Evolutionary conservation across 805 yeast genomes (phyloP), one percentile per base, ranked within the genome.

Genomic region (Kodamaea kaohsiungensis): DNA sequence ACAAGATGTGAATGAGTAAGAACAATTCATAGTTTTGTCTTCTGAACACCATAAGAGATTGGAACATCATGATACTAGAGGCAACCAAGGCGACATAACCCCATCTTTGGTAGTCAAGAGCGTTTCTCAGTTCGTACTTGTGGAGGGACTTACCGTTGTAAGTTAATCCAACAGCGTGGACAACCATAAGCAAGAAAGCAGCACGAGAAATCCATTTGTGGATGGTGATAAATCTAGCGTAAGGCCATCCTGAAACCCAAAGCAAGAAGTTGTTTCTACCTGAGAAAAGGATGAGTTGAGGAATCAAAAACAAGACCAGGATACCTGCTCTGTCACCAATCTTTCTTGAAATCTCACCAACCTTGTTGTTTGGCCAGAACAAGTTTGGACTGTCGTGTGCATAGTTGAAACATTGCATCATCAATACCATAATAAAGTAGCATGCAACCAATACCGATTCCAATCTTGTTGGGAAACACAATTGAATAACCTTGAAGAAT

Each of bases 161-260:
- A 6, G 67, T 65, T 63, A 65, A 59, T 13, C 67, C 65, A 13
- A 62, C 68, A 40, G 51, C 78, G 62, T 88, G 95, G 15, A 86
- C 71, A 35, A 84, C 60, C 6, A 79, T 77, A 52, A 83, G 68
- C n/a, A 81, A 59, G 7, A 79, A 69, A 59, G 78, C 71, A 0
- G 78, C 72, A 58, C 86, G 73, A 1, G 88, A 87, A 46, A 78
- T 68, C 88, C 89, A 85, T 65, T 78, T 85, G 69, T 90, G 96
- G 62, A 80, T 81, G 27, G 75, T 70, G 61, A 83, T 75, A 70
- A 89, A 88, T 1, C 87, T 77, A 12, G 84, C 70, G 59, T 81
- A 85, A 9, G 52, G 37, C 71, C 71, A 66, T 51, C 67, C 59
- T 1, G 68, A 60, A 43, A 65, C 18, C 62, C 63, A 59, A 50